Evolutionary conservation across 495 filamentous ascomycete genomes (phyloP), one percentile per base, ranked within the genome.

Genomic region (Penicillium longicatenatum): DNA sequence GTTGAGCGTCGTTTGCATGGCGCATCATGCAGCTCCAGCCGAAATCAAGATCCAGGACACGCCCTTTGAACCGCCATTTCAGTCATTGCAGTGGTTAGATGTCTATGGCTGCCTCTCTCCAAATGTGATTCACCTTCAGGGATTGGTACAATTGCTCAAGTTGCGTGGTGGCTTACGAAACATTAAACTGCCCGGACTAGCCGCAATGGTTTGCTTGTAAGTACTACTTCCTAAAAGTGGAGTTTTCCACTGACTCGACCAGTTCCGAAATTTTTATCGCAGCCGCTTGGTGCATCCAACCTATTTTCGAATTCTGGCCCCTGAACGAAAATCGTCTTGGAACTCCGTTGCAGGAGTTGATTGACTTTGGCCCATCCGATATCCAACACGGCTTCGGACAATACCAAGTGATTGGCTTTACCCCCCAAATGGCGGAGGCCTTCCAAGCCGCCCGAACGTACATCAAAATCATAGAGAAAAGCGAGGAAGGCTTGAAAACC

Each of bases 1-100:
- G 19, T 61, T 75, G 4, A 75, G 73, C 33, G 74, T 78, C 1
- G 68, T 77, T 17, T 75, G 73, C 47, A 73, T 78, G 74, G 72
- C 72, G 11, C 72, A 78, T 58, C 74, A 75, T 56, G 63, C 61
- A n/a, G 63, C 71, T 6, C 43, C 53, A 12, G 35, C n/a, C 5
- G n/a, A 45, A 24, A 20, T 10, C 29, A 42, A 31, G 24, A 19
- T 41, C 10, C 17, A 41, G 26, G 60, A 30, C 16, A 70, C 62
- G 1, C 73, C 76, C 9, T 77, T 76, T 26, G 63, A 64, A 20
- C 61, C 74, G 1, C 76, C 76, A 0, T 65, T 77, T 53, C 74
- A 66, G 48, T 68, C 68, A 8, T 52, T 79, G 29, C 76, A 79
- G 42, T 79, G 73, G 76, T 50, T 79, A 7, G 72, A 73, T 57